A percentile compares a stretch with the other conserved stretches of the same genome.
Conservation (phyloP, 75 land plant species). For the Pinus tabuliformis region DNA sequence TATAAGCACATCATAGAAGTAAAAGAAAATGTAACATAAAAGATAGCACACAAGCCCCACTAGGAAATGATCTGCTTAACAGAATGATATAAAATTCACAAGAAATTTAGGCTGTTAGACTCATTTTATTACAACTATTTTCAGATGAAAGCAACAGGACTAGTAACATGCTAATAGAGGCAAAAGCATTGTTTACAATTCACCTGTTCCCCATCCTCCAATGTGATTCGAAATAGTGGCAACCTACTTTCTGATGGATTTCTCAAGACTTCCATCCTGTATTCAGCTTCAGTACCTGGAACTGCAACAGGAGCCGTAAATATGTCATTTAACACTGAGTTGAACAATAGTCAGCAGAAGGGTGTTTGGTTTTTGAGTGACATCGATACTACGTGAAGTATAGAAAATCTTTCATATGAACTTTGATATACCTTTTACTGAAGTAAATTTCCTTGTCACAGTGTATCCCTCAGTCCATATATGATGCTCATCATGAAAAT, state of each 20-base stretch:
- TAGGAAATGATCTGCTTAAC: not conserved
- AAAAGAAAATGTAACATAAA: not conserved
- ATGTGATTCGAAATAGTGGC: constrained; percentile 82
- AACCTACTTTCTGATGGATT: constrained; percentile 41
- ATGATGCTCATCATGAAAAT: constrained; percentile 67
- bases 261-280: constrained; percentile 85
- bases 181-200: not conserved
- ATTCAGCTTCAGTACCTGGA: constrained; percentile 32
- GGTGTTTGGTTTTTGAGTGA: too few relatives aligned
- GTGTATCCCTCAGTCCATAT: constrained; percentile 92
- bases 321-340: not conserved
- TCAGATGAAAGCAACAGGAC: not conserved
- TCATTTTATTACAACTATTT: not conserved
- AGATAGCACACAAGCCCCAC: not conserved
- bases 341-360: too few relatives aligned
- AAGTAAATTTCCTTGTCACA: constrained; percentile 68
- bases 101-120: not conserved
- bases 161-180: constrained; percentile 2
- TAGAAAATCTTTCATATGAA: too few relatives aligned
- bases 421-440: constrained; percentile 50
- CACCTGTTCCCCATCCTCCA: constrained; percentile 70
- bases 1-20: not conserved
- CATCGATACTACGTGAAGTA: too few relatives aligned
- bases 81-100: not conserved
- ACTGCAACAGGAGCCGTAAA: constrained; percentile 29